Evolutionary conservation across 352 stramenopile species (phyloP).

Genomic region (Bremia lactucae): DNA sequence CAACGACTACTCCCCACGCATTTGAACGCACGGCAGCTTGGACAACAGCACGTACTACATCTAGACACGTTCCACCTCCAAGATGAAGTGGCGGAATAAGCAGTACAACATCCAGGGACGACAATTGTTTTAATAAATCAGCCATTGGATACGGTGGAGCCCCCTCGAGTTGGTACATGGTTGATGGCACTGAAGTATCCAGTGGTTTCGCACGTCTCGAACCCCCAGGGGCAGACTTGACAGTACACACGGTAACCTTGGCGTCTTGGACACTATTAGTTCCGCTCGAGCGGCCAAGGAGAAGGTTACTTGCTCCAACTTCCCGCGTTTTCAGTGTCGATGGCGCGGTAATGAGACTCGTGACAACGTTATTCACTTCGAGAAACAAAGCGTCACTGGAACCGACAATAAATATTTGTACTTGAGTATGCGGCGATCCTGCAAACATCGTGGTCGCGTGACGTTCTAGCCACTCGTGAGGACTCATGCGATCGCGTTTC

Average conservation of each 20-base stretch:
- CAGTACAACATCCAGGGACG: slow-evolving; percentile 50
- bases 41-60: slow-evolving; percentile 43
- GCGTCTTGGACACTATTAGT: slow-evolving; percentile 29
- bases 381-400: slow-evolving; percentile 56
- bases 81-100: slow-evolving; percentile 59
- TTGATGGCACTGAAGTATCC: slow-evolving; percentile 5
- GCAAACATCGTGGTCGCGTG: slow-evolving; percentile 29
- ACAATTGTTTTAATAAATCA: slow-evolving; percentile 50
- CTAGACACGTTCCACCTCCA: slow-evolving; percentile 33
- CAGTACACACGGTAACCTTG: slow-evolving; percentile 62
- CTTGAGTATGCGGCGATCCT: slow-evolving; percentile 46
- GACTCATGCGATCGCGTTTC: slow-evolving; percentile 29
- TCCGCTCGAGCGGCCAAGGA: slow-evolving; percentile 3
- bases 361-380: slow-evolving; percentile 51
- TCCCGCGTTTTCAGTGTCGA: slow-evolving; percentile 13
- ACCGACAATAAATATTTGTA: slow-evolving; percentile 77
- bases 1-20: slow-evolving; percentile 64
- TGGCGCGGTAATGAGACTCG: slow-evolving; percentile 48
- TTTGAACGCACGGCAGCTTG: slow-evolving; percentile 35
- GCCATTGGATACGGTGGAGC: slow-evolving; percentile 32
- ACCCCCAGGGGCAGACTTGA: slow-evolving; percentile 32
- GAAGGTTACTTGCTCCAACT: slow-evolving; percentile 39
- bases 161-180: slow-evolving; percentile 35
- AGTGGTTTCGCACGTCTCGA: slow-evolving; percentile 5
- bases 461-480: slow-evolving; percentile 36